phyloP scores from a whole-genome alignment of 768 basidiomycete species.

The Pholiota conissans region DNA sequence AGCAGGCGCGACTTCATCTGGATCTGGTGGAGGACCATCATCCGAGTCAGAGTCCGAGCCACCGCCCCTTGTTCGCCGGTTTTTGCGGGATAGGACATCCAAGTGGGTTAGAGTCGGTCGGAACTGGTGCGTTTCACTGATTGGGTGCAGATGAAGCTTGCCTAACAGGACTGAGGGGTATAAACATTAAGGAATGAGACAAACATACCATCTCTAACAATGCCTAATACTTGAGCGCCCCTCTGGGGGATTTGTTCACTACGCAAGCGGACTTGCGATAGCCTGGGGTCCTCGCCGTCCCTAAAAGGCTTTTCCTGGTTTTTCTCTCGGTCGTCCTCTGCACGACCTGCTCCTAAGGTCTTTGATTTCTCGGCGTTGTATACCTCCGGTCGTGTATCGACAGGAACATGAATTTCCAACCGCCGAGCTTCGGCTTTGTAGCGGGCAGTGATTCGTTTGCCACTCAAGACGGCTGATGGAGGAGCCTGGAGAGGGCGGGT shows the following conservation, averaged over 20 bases:
- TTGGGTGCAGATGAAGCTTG: conserved; percentile 74
- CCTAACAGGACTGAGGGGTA: conserved; percentile 37
- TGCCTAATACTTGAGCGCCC: conserved; percentile 73
- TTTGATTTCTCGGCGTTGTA: conserved; percentile 75
- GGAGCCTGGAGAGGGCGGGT: conserved; percentile 74
- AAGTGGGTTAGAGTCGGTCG: conserved; percentile 83
- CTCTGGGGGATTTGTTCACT: conserved; percentile 71
- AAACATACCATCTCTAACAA: conserved; percentile 65
- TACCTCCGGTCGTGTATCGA: conserved; percentile 78
- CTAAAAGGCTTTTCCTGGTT: conserved; percentile 57
- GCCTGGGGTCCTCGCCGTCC: conserved; percentile 55
- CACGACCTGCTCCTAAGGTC: conserved; percentile 62
- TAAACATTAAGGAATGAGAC: not conserved
- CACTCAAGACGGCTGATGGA: conserved; percentile 68
- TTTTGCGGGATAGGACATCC: conserved; percentile 68
- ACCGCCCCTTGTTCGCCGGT: conserved; percentile 44
- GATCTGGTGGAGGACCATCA: conserved; percentile 78
- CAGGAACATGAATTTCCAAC: conserved; percentile 78
- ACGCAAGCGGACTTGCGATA: conserved; percentile 68
- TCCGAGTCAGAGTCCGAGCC: conserved; percentile 75
- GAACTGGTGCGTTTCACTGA: conserved; percentile 78
- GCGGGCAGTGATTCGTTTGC: conserved; percentile 76
- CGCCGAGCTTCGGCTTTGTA: conserved; percentile 62
- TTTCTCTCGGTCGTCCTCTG: conserved; percentile 78
- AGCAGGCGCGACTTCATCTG: conserved; percentile 62